Percentiles rank a stretch among this genome's conserved stretches.
phyloP scores from a whole-genome alignment of 2,329 filamentous ascomycete species.

The Clonostachys sp. region DNA sequence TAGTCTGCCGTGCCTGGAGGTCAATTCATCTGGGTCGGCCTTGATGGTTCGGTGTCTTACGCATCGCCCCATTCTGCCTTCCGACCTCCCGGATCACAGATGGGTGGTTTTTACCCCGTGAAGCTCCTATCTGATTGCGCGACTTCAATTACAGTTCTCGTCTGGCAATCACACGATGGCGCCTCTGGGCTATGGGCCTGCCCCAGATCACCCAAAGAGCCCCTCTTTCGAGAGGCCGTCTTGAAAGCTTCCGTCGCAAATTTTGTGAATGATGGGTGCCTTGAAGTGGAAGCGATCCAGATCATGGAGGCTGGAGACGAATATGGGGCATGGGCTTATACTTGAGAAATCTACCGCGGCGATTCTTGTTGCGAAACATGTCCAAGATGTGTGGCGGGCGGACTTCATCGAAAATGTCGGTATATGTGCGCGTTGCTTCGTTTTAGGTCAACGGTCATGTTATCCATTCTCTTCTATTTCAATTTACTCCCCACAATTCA shows the following conservation, averaged over 20 bases:
- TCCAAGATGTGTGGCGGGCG: too few relatives aligned
- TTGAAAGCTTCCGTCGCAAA: slow-evolving; percentile 15
- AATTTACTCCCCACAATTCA: too few relatives aligned
- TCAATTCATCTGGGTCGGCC: slow-evolving; percentile 54
- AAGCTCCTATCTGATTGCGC: slow-evolving; percentile 14
- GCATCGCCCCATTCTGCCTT: slow-evolving; percentile 47
- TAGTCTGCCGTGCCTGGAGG: slow-evolving; percentile 56
- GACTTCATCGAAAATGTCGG: too few relatives aligned
- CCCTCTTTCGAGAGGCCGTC: slow-evolving; percentile 7
- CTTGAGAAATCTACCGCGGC: slow-evolving; percentile 6
- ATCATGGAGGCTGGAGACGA: slow-evolving; percentile 14
- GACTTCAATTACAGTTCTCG: slow-evolving; percentile 11
- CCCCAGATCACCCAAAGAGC: slow-evolving; percentile 7
- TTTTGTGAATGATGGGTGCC: slow-evolving; percentile 19
- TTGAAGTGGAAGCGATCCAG: slow-evolving; percentile 21
- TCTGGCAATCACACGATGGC: slow-evolving; percentile 13
- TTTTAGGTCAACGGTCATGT: too few relatives aligned
- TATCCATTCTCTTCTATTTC: too few relatives aligned
- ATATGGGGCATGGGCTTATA: slow-evolving; percentile 32
- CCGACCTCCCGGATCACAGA: slow-evolving; percentile 43
- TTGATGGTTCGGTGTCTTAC: slow-evolving; percentile 50
- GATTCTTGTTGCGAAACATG: too few relatives aligned
- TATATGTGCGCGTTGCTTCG: too few relatives aligned
- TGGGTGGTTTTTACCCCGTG: slow-evolving; percentile 39
- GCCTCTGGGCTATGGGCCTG: slow-evolving; percentile 18